Percentiles rank a stretch among this genome's conserved stretches.
These are phyloP conservation scores for Trichoderma atroviride DNA, from an alignment of 2,329 filamentous ascomycete species.

Conservation along the genomic window DNA sequence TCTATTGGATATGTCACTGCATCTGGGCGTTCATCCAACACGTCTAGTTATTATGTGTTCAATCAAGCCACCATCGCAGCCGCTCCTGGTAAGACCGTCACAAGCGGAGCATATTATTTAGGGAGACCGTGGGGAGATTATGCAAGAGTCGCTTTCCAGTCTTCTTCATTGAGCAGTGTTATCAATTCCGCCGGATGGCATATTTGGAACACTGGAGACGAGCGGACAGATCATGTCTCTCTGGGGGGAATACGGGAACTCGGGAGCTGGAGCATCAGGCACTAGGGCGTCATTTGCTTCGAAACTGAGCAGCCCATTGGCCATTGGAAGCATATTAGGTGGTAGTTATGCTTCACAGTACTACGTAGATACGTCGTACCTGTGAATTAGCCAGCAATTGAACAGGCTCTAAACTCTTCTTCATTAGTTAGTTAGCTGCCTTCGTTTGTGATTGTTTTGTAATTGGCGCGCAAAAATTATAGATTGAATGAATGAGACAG, in stretches of 20 bases:
- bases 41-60: slow-evolving; percentile 4
- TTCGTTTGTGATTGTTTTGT: background rate
- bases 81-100: background rate
- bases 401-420: background rate
- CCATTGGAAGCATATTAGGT: background rate
- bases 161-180: background rate
- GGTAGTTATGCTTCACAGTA: background rate
- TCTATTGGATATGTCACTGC: slow-evolving; percentile 2
- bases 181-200: slow-evolving; percentile 1
- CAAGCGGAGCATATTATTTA: slow-evolving; percentile 1
- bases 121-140: slow-evolving; percentile 1
- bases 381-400: background rate
- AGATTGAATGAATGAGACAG: background rate
- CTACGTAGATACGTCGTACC: slow-evolving; percentile 1
- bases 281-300: slow-evolving; percentile 2
- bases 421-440: background rate
- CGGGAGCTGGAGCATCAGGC: background rate
- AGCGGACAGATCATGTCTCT: background rate
- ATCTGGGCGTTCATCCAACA: background rate
- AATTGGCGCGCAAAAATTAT: background rate
- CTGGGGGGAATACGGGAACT: background rate
- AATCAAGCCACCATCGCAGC: background rate
- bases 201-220: slow-evolving; percentile 1
- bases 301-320: background rate
- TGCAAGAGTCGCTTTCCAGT: slow-evolving; percentile 1